Evolutionary conservation across 768 basidiomycete genomes (phyloP), one percentile per base, ranked within the genome.

Genomic region (Mycena albidolilacea): DNA sequence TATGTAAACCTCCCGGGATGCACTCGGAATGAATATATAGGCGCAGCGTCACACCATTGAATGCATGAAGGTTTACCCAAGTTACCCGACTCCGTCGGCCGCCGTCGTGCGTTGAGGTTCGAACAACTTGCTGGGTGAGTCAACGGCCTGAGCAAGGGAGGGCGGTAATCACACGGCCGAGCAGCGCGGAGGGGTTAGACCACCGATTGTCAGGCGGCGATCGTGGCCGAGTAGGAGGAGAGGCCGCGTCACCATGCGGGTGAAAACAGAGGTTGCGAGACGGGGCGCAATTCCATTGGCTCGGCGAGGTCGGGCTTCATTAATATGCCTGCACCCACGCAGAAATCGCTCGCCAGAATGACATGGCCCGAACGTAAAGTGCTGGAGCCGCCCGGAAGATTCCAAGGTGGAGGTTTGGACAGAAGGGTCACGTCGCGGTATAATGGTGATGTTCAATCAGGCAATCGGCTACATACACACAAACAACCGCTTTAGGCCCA

Each of bases 71-170:
- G 1, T 46, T 48, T 0, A 21, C 8, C 38, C 11, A 46, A 17
- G 44, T 6, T 15, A 17, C 14, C 67, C 67, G 67, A 60, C 21
- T 12, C 67, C 67, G 58, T 68, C 67, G 67, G 58, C 60, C 37
- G n/a, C 67, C 67, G 67, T 12, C 60, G 41, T 50, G 19, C 17
- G 23, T 21, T 41, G 11, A 21, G n/a, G n/a, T 23, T n/a, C 8
- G n/a, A 50, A 0, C 5, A 30, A 46, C 11, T 15, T 30, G n/a
- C 7, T n/a, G 37, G 14, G 0, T 17, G 61, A 62, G 61, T 64
- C 64, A 65, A 54, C 48, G 63, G 46, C 9, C n/a, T 48, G 50
- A 41, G 38, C 23, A 38, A 37, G 23, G 4, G 7, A 35, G 50
- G n/a, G 52, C 52, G 39, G 37, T 10, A 9, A 54, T 21, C 50